Base-by-base conservation (phyloP, 192 early-diverging fungal genomes). In the Pilaira anomala region DNA sequence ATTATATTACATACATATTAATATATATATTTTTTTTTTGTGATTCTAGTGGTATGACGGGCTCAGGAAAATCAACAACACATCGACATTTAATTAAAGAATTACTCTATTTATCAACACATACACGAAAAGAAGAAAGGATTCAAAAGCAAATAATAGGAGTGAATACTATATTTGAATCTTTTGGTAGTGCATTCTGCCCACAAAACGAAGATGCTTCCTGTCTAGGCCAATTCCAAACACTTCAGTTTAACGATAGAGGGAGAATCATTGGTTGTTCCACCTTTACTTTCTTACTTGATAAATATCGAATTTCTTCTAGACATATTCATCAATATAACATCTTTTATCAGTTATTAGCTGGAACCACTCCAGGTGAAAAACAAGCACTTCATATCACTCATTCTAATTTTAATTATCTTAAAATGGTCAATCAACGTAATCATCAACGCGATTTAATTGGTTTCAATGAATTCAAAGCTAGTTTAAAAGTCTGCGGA, bases 191-290 rank as follows among this genome's bases (percentile, higher is more conserved):
- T 40, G 82, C 88, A 9, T 71, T 81, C 58, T 91, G 91, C 3
- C 39, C 64, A 13, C 67, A 79, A 48, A 89, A 89, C 61, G 76
- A 65, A 25, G 81, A 78, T 68, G 85, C 91, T 2, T 93, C 91
- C 14, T 83, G 88, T 22, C 88, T 82, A 41, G 88, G 89, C 12
- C 77, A 91, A 50, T 96, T 88, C 79, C 85, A 90, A 28, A 93
- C 97, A 76, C 80, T 93, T 65, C 95, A 98, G 81, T 98, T 91
- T 73, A 89, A 87, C 65, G 87, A 87, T 29, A 73, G 86, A 24
- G 93, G 95, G 29, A 84, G 87, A 22, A 80, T 98, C 60, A 72
- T 90, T 13, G 96, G 95, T 39, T 72, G 85, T 41, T 95, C 96
- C 72, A 65, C 85, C 14, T 68, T 93, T 8, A 81, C 88, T n/a